phyloP scores from a whole-genome alignment of 805 yeast genomes.

The Ogataea dorogensis region DNA sequence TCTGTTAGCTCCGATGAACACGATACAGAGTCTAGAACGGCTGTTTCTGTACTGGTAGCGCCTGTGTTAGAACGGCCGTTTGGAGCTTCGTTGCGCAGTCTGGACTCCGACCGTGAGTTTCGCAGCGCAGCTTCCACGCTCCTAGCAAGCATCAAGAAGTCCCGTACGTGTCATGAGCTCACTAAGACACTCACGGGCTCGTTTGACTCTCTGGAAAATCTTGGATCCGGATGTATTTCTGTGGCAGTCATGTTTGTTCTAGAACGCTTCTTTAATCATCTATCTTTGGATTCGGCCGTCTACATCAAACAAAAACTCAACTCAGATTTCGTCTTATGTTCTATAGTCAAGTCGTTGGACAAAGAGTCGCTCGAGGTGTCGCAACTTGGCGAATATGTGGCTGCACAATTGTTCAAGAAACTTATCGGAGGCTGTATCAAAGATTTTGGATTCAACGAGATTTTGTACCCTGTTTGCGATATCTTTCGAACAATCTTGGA shows the following conservation, averaged over 20 bases:
- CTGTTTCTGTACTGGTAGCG: conserved; percentile 46
- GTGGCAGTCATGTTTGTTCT: conserved; percentile 60
- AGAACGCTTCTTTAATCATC: conserved; percentile 58
- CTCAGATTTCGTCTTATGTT: conserved; percentile 39
- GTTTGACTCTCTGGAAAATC: conserved; percentile 46
- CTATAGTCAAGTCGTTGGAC: conserved; percentile 48
- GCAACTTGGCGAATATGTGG: conserved; percentile 47
- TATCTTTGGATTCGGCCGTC: conserved; percentile 54
- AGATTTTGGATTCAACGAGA: conserved; percentile 76
- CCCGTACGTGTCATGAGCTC: conserved; percentile 59
- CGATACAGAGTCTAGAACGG: conserved; percentile 39
- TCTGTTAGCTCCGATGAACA: conserved; percentile 6
- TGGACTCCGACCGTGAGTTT: conserved; percentile 29
- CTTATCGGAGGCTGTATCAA: conserved; percentile 68
- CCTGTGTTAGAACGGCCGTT: conserved; percentile 33
- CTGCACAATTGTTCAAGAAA: conserved; percentile 53
- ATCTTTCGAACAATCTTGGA: conserved; percentile 59
- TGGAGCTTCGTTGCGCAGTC: conserved; percentile 26
- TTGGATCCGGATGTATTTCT: conserved; percentile 57
- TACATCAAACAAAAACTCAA: conserved; percentile 41
- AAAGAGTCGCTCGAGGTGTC: conserved; percentile 33
- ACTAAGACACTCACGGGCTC: conserved; percentile 19
- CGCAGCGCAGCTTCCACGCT: conserved; percentile 29
- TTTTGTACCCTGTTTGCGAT: conserved; percentile 65
- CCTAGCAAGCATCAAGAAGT: conserved; percentile 52